A percentile compares a stretch with the other conserved stretches of the same genome.
Evolutionary conservation across 2,329 filamentous ascomycete species (phyloP).

Genomic region (Aspergillus luchuensis): DNA sequence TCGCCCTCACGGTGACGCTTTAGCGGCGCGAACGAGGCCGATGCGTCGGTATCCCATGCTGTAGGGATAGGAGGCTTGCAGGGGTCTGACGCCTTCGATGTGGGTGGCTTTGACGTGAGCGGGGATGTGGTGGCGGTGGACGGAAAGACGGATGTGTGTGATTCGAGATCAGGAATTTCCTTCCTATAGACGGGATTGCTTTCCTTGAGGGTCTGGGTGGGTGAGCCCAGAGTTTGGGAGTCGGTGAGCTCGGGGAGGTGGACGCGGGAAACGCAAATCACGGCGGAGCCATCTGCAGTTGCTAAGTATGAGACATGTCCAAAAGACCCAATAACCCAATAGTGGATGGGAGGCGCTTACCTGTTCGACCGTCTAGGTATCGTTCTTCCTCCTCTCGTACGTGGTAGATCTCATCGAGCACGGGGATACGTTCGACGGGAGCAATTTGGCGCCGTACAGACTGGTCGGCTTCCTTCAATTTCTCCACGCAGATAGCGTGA

Average conservation of each 20-base stretch:
- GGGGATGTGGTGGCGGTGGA: constrained; percentile 18
- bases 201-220: constrained; percentile 16
- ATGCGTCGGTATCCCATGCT: constrained; percentile 16
- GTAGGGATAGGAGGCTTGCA: constrained; percentile 9
- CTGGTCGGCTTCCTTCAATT: constrained; percentile 37
- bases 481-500: constrained; percentile 36
- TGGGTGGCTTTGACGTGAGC: neutral
- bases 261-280: constrained; percentile 30
- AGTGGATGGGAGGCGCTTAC: constrained; percentile 20
- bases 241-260: constrained; percentile 32
- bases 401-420: constrained; percentile 39
- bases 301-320: neutral
- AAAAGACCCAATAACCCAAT: neutral
- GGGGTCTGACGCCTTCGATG: neutral
- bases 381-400: constrained; percentile 37
- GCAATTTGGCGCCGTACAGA: constrained; percentile 37
- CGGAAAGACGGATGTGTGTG: constrained; percentile 26
- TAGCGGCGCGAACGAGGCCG: constrained; percentile 15
- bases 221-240: constrained; percentile 20
- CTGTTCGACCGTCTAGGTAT: constrained; percentile 33
- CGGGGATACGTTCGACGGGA: constrained; percentile 30
- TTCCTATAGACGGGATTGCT: constrained; percentile 19
- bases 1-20: constrained; percentile 3
- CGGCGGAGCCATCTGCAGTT: constrained; percentile 27
- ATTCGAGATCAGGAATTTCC: constrained; percentile 22